phyloP scores from a whole-genome alignment of 257 asterid genomes.

The Henckelia pumila region DNA sequence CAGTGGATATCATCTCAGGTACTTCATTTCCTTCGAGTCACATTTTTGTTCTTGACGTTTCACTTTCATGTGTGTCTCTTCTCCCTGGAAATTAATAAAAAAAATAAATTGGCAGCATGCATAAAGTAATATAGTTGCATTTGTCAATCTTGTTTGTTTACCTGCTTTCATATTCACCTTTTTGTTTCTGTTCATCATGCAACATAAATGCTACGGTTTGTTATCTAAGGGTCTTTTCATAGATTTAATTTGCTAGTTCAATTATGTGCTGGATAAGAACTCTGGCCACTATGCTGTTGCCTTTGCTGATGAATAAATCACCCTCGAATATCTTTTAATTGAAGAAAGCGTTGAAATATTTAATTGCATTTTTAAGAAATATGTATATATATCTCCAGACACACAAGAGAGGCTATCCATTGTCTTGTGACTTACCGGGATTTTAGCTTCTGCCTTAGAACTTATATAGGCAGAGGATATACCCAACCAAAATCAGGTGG shows the following conservation, averaged over 20 bases:
- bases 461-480: too few species aligned
- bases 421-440: too few species aligned
- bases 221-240: too few species aligned
- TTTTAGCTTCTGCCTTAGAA: too few species aligned
- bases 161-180: not conserved
- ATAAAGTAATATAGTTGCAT: not conserved
- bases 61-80: not conserved
- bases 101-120: not conserved
- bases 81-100: not conserved
- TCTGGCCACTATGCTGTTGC: constrained; percentile 58
- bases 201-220: too few species aligned
- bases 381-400: not conserved
- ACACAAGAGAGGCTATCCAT: not conserved
- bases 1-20: constrained; percentile 77
- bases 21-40: constrained; percentile 9
- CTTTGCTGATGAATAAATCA: constrained; percentile 35
- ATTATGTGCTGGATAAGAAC: constrained; percentile 55
- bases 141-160: not conserved
- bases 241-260: not conserved
- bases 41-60: not conserved
- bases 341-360: not conserved
- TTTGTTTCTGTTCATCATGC: too few species aligned
- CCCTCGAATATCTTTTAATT: not conserved
- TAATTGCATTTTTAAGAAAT: not conserved
- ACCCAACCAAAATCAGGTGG: not conserved